These are phyloP conservation scores for Komagataella populi DNA, from an alignment of 805 yeast species.

Conservation along the genomic window DNA sequence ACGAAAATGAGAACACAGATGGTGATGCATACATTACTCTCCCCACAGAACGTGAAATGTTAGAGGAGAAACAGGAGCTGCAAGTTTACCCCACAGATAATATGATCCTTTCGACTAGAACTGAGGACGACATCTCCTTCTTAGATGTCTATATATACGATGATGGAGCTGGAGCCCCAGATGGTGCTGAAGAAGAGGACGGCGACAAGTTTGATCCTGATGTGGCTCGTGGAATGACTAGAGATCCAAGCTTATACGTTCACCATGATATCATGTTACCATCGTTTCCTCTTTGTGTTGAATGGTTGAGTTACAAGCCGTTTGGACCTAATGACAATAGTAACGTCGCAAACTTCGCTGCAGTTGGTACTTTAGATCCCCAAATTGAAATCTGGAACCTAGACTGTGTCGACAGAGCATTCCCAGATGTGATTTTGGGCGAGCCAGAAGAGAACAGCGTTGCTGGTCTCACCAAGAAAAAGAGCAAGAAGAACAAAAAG, in stretches of 20 bases:
- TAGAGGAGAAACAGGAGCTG: constrained; percentile 72
- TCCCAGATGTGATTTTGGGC: constrained; percentile 88
- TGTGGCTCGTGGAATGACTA: constrained; percentile 55
- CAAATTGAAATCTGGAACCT: constrained; percentile 95
- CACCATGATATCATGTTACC: constrained; percentile 97
- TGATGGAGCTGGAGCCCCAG: constrained; percentile 81
- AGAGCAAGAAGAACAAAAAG: constrained; percentile 34
- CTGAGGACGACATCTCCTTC: constrained; percentile 90
- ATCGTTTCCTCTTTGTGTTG: constrained; percentile 91
- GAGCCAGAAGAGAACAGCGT: constrained; percentile 28
- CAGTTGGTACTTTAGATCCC: constrained; percentile 94
- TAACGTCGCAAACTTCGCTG: constrained; percentile 80
- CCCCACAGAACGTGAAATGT: constrained; percentile 46
- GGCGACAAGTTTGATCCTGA: constrained; percentile 55
- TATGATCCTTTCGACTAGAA: constrained; percentile 78
- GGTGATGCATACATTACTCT: constrained; percentile 35
- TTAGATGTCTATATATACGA: constrained; percentile 91
- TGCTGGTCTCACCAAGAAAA: constrained; percentile 24
- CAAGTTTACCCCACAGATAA: constrained; percentile 87
- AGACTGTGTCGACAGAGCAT: constrained; percentile 84
- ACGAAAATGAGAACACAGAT: constrained; percentile 26
- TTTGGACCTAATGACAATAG: constrained; percentile 25
- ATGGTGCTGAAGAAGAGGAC: constrained; percentile 50
- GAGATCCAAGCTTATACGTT: constrained; percentile 72
- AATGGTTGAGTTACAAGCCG: constrained; percentile 80